These are phyloP conservation scores for Clonostachys rosea DNA, from an alignment of 2,329 filamentous ascomycete genomes.

Conservation along the genomic window DNA sequence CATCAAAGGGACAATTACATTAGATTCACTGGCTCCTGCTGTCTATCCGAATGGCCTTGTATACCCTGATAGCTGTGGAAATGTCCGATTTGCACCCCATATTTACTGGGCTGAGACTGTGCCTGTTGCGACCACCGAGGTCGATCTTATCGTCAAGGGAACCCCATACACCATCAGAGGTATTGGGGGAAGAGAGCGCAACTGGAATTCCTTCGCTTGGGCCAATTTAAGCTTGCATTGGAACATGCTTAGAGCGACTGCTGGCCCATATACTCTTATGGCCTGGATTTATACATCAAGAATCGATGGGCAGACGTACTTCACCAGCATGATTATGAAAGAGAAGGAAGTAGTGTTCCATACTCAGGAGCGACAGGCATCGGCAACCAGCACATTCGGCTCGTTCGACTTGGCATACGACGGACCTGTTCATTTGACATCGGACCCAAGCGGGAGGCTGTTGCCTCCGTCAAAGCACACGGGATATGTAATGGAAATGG, in stretches of 20 bases:
- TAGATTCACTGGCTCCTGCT: constrained; percentile 6
- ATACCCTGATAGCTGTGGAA: constrained; percentile 7
- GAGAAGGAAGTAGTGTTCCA: constrained; percentile 7
- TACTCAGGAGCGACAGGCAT: constrained; percentile 4
- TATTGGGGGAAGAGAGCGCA: constrained; percentile 8
- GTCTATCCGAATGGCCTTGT: constrained; percentile 8
- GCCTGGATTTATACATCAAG: constrained; percentile 6
- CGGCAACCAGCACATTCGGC: constrained; percentile 4
- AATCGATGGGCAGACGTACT: constrained; percentile 7
- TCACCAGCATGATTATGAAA: constrained; percentile 7
- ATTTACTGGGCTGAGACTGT: constrained; percentile 9
- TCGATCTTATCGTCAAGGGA: constrained; percentile 7
- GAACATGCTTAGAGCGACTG: constrained; percentile 8
- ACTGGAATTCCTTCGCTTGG: constrained; percentile 9
- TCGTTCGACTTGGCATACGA: constrained; percentile 5
- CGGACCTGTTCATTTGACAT: constrained; percentile 6
- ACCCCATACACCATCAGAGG: constrained; percentile 8
- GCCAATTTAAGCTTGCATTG: constrained; percentile 6
- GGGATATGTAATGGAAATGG: constrained; percentile 8
- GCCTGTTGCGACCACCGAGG: constrained; percentile 7
- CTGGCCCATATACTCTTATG: constrained; percentile 7
- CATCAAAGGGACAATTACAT: constrained; percentile 7
- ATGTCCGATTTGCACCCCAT: constrained; percentile 3
- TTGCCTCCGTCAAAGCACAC: constrained; percentile 6
- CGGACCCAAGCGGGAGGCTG: constrained; percentile 3